Evolutionary conservation across 169 alveolate genomes (phyloP), one percentile per base, ranked within the genome.

Genomic region (Plasmodium malariae): DNA sequence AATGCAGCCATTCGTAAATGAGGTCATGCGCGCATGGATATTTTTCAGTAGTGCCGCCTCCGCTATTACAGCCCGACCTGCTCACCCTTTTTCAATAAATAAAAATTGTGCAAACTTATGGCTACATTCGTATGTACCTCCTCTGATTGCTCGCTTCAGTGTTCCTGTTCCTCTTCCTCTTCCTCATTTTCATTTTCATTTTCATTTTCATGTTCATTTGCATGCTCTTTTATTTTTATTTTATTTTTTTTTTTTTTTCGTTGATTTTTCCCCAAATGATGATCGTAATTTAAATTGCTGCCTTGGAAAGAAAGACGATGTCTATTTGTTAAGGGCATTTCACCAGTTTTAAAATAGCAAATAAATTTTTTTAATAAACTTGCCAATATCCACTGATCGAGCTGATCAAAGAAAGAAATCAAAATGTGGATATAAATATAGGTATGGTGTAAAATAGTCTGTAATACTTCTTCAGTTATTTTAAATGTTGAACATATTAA

Each of bases 351-450:
- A 49, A 83, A 83, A 26, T 67, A 14, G 0, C 30, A 73, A 14
- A 63, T 71, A 32, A 67, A 83, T 32, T 63, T 83, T 69, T 40
- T 83, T 30, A 83, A n/a, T 2, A 83, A 32, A 7, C 83, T 12
- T 24, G 83, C 62, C 37, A 83, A 17, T 21, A 83, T 83, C 91
- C 91, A 83, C 43, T 67, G 57, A 34, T 67, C 83, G 17, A 83
- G 54, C 4, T 49, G 55, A 17, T 83, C 83, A 43, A 65, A 67
- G 14, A 83, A 83, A 1, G 83, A 43, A 65, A 83, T 83, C 24
- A 83, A 30, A 4, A 83, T 45, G 14, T 83, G 80, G 1, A 83
- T 54, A 55, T 83, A 30, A n/a, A 83, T 83, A 24, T 65, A 67
- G 2, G 83, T 83, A 40, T 83, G 70, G 4, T 83, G 65, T 57